Evolutionary conservation across 176 grass and related monocot genomes (phyloP), one percentile per base, ranked within the genome.

Genomic region (Avena eriantha): DNA sequence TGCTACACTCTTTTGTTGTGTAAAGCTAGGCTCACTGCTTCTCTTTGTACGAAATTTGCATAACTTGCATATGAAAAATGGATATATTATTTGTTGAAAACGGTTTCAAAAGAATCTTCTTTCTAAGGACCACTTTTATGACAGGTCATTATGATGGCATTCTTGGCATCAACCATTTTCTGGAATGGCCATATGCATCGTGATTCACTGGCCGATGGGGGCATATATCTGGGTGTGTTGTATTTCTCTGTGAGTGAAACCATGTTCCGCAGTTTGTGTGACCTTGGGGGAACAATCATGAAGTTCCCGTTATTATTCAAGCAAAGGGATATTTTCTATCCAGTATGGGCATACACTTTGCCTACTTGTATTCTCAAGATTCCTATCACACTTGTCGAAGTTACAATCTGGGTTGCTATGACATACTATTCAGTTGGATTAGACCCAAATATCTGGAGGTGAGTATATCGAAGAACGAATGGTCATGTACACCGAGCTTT

Each of bases 271-370:
- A 85, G 68, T 31, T 55, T 92, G 7, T 76, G 89, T 60, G 89
- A 93, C 43, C 74, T 93, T 57, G 47, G 78, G 3, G 54, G 68
- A 59, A 80, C 89, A 9, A 55, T 93, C 66, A 83, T 81, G 51
- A 93, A 83, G 41, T 74, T 93, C 3, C 88, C 92, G 6, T 72
- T 93, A 80, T 90, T 90, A 82, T 93, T 90, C 47, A 93, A 90
- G 77, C 88, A 93, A 78, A 76, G 88, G 31, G 92, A 86, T 81
- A 82, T 88, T 56, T 93, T 90, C 82, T 93, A 86, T 67, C 92
- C 88, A 17, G 88, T 88, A 45, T 93, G 92, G 92, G 68, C 82
- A 35, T 93, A 90, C 69, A 88, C 92, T 54, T 46, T 86, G 15
- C 78, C 88, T 49, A 51, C 78, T 46, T 93, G 82, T 86, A 88